phyloP scores from a whole-genome alignment of 768 basidiomycete genomes.

The Neoboletus magnificus region DNA sequence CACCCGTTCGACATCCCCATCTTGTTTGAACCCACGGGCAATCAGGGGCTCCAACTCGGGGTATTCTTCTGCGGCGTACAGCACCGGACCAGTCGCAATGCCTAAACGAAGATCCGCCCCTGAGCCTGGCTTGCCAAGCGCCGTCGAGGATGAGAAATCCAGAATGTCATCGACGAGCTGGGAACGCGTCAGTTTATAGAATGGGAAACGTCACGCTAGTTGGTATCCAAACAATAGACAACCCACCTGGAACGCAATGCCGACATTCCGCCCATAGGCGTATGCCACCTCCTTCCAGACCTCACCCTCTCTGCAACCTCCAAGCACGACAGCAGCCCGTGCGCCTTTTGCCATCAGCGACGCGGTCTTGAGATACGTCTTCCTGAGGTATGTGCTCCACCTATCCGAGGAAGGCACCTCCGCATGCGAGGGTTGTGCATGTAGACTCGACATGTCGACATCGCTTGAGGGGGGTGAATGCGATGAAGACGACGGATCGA shows the following conservation, averaged over 20 bases:
- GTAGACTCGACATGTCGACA: constrained; percentile 38
- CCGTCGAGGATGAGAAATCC: constrained; percentile 78
- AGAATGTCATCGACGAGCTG: constrained; percentile 95
- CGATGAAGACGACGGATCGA: neutral
- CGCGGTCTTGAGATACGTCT: constrained; percentile 92
- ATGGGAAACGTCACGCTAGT: neutral
- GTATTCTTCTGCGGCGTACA: constrained; percentile 86
- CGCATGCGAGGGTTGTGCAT: constrained; percentile 35
- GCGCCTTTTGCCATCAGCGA: constrained; percentile 87
- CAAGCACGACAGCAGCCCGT: constrained; percentile 82
- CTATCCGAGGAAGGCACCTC: constrained; percentile 39
- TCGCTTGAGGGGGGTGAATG: neutral
- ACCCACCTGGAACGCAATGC: constrained; percentile 92
- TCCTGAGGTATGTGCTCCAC: constrained; percentile 81
- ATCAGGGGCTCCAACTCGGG: constrained; percentile 76
- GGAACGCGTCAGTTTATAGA: neutral
- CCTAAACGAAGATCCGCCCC: constrained; percentile 83
- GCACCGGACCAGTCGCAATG: constrained; percentile 78
- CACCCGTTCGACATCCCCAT: constrained; percentile 81
- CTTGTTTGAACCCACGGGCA: constrained; percentile 66
- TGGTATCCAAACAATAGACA: neutral
- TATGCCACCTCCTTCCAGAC: constrained; percentile 88
- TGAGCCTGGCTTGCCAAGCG: constrained; percentile 83
- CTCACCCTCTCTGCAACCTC: constrained; percentile 75
- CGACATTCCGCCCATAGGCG: constrained; percentile 84